Conservation (phyloP, 116 monocot genomes). For the Papilionanthe hybrid region DNA sequence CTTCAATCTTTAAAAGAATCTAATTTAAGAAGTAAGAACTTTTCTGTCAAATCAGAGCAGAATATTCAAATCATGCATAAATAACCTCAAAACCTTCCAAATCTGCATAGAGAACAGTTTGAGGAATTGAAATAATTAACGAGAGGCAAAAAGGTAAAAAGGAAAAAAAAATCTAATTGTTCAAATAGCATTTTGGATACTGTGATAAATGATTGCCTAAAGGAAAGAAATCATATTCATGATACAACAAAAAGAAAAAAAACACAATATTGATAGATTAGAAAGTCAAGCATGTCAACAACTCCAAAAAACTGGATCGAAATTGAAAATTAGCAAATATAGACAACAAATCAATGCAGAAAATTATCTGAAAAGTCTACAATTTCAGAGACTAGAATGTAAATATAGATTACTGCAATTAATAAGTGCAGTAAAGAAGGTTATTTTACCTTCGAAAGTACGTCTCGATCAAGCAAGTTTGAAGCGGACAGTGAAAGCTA, state of each 20-base stretch:
- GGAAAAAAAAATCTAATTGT: background rate
- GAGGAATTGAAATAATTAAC: background rate
- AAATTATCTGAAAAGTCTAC: background rate
- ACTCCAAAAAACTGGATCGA: background rate
- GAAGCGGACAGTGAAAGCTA: constrained; percentile 84
- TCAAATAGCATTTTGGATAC: background rate
- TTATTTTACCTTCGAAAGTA: constrained; percentile 65
- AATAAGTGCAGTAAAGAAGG: background rate
- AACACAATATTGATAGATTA: background rate
- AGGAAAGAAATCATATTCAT: background rate
- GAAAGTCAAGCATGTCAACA: background rate
- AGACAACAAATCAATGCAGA: background rate
- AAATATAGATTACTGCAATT: background rate
- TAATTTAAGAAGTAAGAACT: background rate
- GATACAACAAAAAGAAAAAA: background rate
- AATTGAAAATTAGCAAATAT: background rate
- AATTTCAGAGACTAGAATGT: background rate
- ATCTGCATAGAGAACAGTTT: background rate
- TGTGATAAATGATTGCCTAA: background rate
- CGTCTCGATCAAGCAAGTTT: constrained; percentile 62
- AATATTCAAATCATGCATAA: background rate
- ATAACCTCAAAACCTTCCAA: background rate
- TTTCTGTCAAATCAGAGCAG: background rate
- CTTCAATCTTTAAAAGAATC: background rate
- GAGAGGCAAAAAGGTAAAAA: background rate